Evolutionary conservation across 2,329 filamentous ascomycete species (phyloP).

Genomic region (Thielaviopsis euricoi): DNA sequence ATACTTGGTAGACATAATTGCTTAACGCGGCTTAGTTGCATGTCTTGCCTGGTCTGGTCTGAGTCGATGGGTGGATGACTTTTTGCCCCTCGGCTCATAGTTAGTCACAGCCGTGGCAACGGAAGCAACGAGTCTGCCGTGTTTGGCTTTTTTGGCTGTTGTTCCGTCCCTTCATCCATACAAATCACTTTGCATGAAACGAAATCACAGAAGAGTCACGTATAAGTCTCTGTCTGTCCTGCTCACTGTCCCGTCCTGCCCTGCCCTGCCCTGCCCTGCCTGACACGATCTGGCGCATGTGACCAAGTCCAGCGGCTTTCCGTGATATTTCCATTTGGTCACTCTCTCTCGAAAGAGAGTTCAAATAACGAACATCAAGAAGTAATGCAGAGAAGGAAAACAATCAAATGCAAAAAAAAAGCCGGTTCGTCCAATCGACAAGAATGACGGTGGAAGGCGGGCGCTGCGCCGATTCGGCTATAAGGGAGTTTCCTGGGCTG

Average conservation of each 20-base stretch:
- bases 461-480: background rate
- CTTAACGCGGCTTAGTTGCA: background rate
- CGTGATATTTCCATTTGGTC: too few species aligned
- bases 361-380: too few species aligned
- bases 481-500: background rate
- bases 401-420: background rate
- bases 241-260: too few species aligned
- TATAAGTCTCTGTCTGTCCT: too few species aligned
- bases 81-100: background rate
- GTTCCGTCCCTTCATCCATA: background rate
- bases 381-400: background rate
- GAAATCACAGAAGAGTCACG: too few species aligned
- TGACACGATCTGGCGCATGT: too few species aligned
- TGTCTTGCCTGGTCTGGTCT: background rate
- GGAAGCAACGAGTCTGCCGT: background rate
- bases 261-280: too few species aligned
- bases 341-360: too few species aligned
- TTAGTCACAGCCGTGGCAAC: background rate
- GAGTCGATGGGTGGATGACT: too few species aligned
- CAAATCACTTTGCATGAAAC: too few species aligned
- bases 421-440: background rate
- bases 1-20: background rate
- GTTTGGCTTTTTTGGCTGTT: background rate
- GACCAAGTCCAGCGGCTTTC: too few species aligned
- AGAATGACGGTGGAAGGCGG: background rate